Conservation (phyloP, 2,329 filamentous ascomycete species). For the Colletotrichum spaethianum region DNA sequence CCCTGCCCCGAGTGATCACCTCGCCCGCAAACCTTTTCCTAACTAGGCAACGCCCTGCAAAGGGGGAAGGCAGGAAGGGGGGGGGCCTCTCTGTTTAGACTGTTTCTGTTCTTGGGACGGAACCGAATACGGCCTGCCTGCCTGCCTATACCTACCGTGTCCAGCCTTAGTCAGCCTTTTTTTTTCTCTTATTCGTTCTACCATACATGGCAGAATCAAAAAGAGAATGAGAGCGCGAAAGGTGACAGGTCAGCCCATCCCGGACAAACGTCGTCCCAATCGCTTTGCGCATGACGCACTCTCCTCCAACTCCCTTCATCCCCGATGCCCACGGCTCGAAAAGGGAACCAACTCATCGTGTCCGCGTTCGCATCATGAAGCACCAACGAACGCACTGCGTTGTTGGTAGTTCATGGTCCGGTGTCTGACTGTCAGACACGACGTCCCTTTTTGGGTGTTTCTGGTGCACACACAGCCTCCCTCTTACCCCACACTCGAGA, state of each 20-base stretch:
- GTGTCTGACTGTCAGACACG: slow-evolving; percentile 26
- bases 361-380: slow-evolving; percentile 32
- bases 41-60: slow-evolving; percentile 23
- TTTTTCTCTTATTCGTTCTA: no score
- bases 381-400: slow-evolving; percentile 9
- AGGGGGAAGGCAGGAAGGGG: no score
- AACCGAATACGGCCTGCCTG: slow-evolving; percentile 4
- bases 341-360: slow-evolving; percentile 27
- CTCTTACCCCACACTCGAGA: background rate
- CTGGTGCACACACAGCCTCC: background rate
- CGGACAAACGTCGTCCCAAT: background rate
- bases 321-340: slow-evolving; percentile 18
- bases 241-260: background rate
- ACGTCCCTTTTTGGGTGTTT: background rate
- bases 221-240: no score
- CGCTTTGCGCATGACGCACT: background rate
- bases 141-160: no score
- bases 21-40: slow-evolving; percentile 26
- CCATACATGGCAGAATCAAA: no score
- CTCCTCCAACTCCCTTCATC: background rate
- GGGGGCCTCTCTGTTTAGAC: background rate
- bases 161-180: slow-evolving; percentile 6
- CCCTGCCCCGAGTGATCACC: background rate
- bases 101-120: background rate
- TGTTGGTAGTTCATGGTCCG: slow-evolving; percentile 8